Evolutionary conservation across 805 yeast species (phyloP).

Genomic region (Geotrichum ghanense): DNA sequence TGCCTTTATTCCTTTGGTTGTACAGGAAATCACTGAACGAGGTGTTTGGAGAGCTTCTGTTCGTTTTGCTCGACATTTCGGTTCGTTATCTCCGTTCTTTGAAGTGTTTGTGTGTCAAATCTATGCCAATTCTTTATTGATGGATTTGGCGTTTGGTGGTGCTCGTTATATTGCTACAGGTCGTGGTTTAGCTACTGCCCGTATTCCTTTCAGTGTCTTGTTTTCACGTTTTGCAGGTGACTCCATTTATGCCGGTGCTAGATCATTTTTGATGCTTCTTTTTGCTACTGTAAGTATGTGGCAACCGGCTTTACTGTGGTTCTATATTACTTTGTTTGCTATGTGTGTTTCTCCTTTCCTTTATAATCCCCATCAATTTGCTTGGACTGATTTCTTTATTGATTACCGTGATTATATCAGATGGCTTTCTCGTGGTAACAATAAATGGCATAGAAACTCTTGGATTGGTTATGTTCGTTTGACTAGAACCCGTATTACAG

Average conservation of each 20-base stretch:
- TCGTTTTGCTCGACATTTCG: conserved; percentile 63
- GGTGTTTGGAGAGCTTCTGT: conserved; percentile 66
- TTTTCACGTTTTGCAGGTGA: conserved; percentile 67
- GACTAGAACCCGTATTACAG: conserved; percentile 82
- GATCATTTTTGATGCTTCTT: conserved; percentile 53
- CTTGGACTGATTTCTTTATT: conserved; percentile 91
- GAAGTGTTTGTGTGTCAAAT: conserved; percentile 94
- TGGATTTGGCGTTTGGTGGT: conserved; percentile 79
- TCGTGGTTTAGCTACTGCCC: conserved; percentile 81
- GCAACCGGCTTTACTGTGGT: conserved; percentile 93
- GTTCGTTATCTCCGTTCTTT: conserved; percentile 79
- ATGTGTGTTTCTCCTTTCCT: conserved; percentile 86
- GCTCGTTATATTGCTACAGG: conserved; percentile 91
- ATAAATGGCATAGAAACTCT: conserved; percentile 52
- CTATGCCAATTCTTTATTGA: conserved; percentile 65
- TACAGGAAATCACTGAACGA: conserved; percentile 81
- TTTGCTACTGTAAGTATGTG: conserved; percentile 78
- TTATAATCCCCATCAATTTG: conserved; percentile 96
- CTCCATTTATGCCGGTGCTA: conserved; percentile 70
- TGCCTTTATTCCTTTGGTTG: conserved; percentile 75
- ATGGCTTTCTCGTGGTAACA: conserved; percentile 79
- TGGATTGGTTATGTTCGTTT: conserved; percentile 71
- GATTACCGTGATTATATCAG: conserved; percentile 89
- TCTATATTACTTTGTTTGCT: conserved; percentile 88
- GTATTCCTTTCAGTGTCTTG: conserved; percentile 58